Conservation (phyloP, 257 asterid genomes). For the Cordia subcordata region DNA sequence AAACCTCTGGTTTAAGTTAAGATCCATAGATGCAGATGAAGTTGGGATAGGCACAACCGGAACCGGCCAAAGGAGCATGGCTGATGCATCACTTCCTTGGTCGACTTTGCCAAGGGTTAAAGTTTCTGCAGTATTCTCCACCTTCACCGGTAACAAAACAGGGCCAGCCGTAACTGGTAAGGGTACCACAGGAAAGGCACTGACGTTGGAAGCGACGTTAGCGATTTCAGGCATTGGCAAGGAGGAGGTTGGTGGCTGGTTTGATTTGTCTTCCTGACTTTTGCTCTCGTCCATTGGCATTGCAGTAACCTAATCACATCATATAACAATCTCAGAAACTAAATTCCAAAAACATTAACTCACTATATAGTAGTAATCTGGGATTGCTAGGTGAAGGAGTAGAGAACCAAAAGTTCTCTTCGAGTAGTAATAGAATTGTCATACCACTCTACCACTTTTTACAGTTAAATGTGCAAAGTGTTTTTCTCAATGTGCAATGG, state of each 20-base stretch:
- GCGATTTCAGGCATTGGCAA: constrained; percentile 16
- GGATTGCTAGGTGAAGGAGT: no score
- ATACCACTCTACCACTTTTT: not conserved
- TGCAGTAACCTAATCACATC: constrained; percentile 48
- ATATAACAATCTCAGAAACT: not conserved
- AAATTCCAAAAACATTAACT: not conserved
- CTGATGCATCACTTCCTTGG: constrained; percentile 18
- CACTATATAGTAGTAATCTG: no score
- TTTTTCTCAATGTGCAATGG: no score
- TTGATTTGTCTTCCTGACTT: constrained; percentile 26
- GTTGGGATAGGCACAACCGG: constrained; percentile 26
- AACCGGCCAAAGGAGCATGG: constrained; percentile 27
- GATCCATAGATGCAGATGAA: constrained; percentile 32
- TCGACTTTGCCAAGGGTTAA: constrained; percentile 19
- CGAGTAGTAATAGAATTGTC: no score
- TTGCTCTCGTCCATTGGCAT: constrained; percentile 44
- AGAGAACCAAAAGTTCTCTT: no score
- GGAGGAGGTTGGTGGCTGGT: constrained; percentile 20
- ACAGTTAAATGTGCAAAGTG: no score
- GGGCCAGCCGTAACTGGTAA: constrained; percentile 36
- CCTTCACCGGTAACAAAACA: constrained; percentile 44
- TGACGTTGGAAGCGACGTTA: constrained; percentile 18
- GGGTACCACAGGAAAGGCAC: constrained; percentile 40
- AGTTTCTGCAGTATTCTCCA: constrained; percentile 33
- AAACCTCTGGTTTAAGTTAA: constrained; percentile 34